These are phyloP conservation scores for Lactuca sativa DNA, from an alignment of 129 eudicot species.

Conservation along the genomic window DNA sequence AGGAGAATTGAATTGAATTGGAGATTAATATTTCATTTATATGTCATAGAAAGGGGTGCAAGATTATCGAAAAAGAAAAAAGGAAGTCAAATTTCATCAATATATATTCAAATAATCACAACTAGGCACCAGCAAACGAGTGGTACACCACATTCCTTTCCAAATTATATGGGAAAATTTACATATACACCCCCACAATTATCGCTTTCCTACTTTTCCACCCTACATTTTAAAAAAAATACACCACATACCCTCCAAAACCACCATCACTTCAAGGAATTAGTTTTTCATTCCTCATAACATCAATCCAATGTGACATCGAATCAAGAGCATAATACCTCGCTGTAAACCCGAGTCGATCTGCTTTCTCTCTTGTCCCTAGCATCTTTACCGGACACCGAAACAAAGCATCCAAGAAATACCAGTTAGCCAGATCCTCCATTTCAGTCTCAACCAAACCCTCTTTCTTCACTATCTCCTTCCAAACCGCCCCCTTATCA, in stretches of 20 bases:
- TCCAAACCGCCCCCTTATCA: conserved; percentile 64
- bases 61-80: conserved; percentile 23
- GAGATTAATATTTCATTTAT: conserved; percentile 19
- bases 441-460: conserved; percentile 59
- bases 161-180: conserved; percentile 5
- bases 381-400: conserved; percentile 72
- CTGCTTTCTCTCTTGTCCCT: conserved; percentile 67
- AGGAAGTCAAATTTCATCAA: conserved; percentile 26
- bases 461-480: conserved; percentile 60
- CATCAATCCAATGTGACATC: conserved; percentile 69
- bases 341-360: conserved; percentile 57
- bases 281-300: conserved; percentile 66
- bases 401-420: conserved; percentile 64
- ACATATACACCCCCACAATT: conserved; percentile 14
- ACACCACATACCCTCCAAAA: neutral
- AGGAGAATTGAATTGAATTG: conserved; percentile 22
- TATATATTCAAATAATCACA: conserved; percentile 20
- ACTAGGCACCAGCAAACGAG: conserved; percentile 21
- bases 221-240: conserved; percentile 6
- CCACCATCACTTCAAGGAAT: conserved; percentile 49
- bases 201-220: neutral
- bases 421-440: conserved; percentile 83
- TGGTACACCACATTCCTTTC: conserved; percentile 47
- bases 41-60: conserved; percentile 29
- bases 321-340: conserved; percentile 69